phyloP scores from a whole-genome alignment of 176 grass and related monocot genomes.

The Tillandsia leiboldiana region DNA sequence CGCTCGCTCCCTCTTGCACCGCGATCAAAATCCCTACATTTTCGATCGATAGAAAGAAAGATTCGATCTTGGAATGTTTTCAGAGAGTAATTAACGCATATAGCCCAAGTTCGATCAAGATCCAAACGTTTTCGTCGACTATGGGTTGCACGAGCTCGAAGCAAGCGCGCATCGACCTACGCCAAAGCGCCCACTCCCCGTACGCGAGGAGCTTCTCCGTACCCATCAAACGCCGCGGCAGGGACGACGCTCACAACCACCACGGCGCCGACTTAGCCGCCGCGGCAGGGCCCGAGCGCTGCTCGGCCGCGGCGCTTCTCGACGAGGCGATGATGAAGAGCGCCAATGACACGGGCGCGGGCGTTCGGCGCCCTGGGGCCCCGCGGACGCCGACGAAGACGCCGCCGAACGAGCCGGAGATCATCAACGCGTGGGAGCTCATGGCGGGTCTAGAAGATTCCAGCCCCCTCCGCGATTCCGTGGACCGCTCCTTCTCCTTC shows the following conservation, averaged over 20 bases:
- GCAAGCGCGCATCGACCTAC: constrained; percentile 39
- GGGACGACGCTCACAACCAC: constrained; percentile 51
- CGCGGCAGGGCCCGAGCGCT: constrained; percentile 62
- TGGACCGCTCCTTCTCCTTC: constrained; percentile 28
- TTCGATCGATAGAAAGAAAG: no score
- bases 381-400: constrained; percentile 48
- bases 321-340: constrained; percentile 57
- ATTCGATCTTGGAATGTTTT: no score
- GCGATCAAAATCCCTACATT: no score
- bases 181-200: constrained; percentile 16
- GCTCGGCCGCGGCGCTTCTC: constrained; percentile 1
- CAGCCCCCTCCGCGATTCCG: constrained; percentile 12
- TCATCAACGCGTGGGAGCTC: constrained; percentile 97
- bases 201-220: constrained; percentile 42
- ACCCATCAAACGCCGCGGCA: neutral
- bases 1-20: no score
- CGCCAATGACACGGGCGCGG: constrained; percentile 23
- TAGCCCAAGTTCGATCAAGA: neutral
- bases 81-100: neutral
- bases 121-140: neutral
- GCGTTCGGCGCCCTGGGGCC: constrained; percentile 16
- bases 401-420: constrained; percentile 47
- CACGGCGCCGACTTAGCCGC: constrained; percentile 43
- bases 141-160: constrained; percentile 91
- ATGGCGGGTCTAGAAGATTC: constrained; percentile 86